Evolutionary conservation across 1,284 basidiomycete species (phyloP), one percentile per base, ranked within the genome.

Genomic region (Bondarzewia mesenterica): DNA sequence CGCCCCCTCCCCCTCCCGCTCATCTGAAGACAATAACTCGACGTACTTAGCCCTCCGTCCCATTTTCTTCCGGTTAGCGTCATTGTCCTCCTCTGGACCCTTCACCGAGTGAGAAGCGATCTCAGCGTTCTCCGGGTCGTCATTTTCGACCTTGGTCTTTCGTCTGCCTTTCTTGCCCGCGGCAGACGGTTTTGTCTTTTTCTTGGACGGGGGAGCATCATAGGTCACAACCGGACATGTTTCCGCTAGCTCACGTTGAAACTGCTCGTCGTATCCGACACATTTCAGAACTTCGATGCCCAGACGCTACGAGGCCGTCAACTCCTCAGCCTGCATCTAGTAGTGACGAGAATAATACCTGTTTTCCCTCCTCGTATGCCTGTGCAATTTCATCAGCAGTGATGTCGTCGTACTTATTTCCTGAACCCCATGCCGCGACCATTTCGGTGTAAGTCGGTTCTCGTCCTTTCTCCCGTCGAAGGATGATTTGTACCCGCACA

Each of bases 241-340:
- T 14, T 37, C n/a, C 22, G 18, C 16, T 10, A 40, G 38, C 38
- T 40, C 16, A 3, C 52, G 51, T 22, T 58, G 54, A 38, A 61
- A 56, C 3, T 23, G 47, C 16, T 53, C 49, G 45, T 60, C 60
- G 23, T 58, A 60, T 3, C 50, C 58, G 14, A 60, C 55, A 41
- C 60, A 60, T 27, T 52, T 49, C 49, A 62, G 49, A 27, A 44
- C 35, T 47, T 51, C 58, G 20, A 58, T 46, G 20, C 47, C 46
- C 27, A 60, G 53, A 1, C 20, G 47, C 58, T 60, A 21, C 2
- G 44, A 5, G 8, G 29, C 29, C n/a, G 16, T 5, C 22, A 15
- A 29, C n/a, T 42, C 20, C 44, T 20, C 21, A 16, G 7, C 21
- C n/a, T 41, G 23, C 15, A 35, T 6, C 1, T 18, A n/a, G 25